These are phyloP conservation scores for Backusella macrospora DNA, from an alignment of 192 early-diverging fungal species.

Conservation along the genomic window DNA sequence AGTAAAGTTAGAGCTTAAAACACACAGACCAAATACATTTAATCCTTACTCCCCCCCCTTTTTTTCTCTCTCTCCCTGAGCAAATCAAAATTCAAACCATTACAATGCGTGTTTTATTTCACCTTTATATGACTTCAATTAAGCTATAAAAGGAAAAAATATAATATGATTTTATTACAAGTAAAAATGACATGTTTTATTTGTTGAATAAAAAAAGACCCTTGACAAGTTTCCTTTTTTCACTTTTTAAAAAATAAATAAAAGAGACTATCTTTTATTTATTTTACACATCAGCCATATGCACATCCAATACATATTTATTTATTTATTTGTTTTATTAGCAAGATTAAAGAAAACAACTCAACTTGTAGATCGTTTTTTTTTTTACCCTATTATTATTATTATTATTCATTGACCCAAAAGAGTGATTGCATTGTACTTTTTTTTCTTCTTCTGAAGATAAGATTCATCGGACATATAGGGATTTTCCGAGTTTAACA, in stretches of 20 bases:
- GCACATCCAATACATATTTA: too few species aligned
- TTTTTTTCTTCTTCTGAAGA: neutral
- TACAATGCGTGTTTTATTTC: too few species aligned
- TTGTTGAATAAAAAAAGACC: neutral
- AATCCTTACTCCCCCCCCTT: neutral
- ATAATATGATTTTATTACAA: neutral
- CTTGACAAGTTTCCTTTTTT: neutral
- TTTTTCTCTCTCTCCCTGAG: neutral
- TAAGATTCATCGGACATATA: conserved; percentile 4
- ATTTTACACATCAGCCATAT: too few species aligned
- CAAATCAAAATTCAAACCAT: neutral
- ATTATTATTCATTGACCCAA: too few species aligned
- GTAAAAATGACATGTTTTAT: conserved; percentile 11
- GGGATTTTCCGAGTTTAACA: conserved; percentile 1
- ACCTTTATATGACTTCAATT: neutral
- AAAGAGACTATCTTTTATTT: too few species aligned
- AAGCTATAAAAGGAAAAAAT: conserved; percentile 13
- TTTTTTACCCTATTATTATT: neutral
- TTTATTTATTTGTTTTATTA: too few species aligned
- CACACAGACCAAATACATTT: conserved; percentile 1
- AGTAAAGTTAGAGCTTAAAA: conserved; percentile 25
- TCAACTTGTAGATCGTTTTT: neutral
- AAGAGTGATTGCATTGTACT: too few species aligned
- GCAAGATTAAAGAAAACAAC: neutral
- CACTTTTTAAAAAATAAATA: too few species aligned